These are phyloP conservation scores for Fraxinus sp. DNA, from an alignment of 305 asterid species.

Conservation along the genomic window DNA sequence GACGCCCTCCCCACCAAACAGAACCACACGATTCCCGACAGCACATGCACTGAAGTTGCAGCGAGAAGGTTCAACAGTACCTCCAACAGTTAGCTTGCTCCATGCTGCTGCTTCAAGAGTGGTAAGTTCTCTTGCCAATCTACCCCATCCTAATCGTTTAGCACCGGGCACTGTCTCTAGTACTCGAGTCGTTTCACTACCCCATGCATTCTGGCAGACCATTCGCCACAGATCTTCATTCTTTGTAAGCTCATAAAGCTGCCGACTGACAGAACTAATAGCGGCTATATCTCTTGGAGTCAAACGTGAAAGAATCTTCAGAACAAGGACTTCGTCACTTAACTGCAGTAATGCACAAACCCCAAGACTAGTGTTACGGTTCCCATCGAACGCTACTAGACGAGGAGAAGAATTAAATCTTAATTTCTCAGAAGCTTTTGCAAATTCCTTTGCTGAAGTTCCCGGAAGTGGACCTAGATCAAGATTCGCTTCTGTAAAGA, in stretches of 20 bases:
- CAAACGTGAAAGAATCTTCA: slow-evolving; percentile 46
- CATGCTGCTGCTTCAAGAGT: slow-evolving; percentile 63
- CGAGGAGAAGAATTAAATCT: slow-evolving; percentile 38
- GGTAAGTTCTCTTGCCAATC: slow-evolving; percentile 58
- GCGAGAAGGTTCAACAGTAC: slow-evolving; percentile 88
- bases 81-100: slow-evolving; percentile 63
- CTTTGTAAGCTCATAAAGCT: slow-evolving; percentile 44
- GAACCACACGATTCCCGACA: slow-evolving; percentile 85
- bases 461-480: slow-evolving; percentile 60
- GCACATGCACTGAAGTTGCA: slow-evolving; percentile 97
- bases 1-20: slow-evolving; percentile 94
- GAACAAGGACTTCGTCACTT: slow-evolving; percentile 50
- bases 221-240: slow-evolving; percentile 57
- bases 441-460: slow-evolving; percentile 39
- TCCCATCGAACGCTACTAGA: slow-evolving; percentile 33
- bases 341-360: slow-evolving; percentile 48
- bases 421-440: slow-evolving; percentile 35
- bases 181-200: slow-evolving; percentile 50
- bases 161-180: slow-evolving; percentile 55
- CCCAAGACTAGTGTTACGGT: slow-evolving; percentile 35
- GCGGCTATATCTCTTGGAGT: slow-evolving; percentile 62
- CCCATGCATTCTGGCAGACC: slow-evolving; percentile 68
- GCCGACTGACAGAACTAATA: slow-evolving; percentile 47
- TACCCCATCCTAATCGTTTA: slow-evolving; percentile 53
- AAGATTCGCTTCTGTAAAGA: slow-evolving; percentile 40